Base-by-base conservation (phyloP, 2,329 filamentous ascomycete genomes). In the Paraphaeosphaeria sporulosa region DNA sequence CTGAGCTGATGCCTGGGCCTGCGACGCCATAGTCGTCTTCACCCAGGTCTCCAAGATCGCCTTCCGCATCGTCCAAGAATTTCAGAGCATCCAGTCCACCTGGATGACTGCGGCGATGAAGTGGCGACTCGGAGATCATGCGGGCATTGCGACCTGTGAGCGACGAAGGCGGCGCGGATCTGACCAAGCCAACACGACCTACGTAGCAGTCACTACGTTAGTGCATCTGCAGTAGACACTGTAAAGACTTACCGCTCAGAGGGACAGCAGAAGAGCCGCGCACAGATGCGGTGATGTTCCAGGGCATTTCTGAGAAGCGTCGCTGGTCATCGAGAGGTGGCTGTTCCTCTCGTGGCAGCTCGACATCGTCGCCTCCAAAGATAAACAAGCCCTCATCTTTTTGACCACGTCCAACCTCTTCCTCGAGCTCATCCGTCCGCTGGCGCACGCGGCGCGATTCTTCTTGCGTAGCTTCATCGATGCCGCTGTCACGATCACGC, bases 271-370 rank as follows among this genome's bases (percentile, higher is more conserved):
- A 80, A 42, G 86, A 88, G 55, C 83, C 83, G 55, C 83, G 81
- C 4, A 83, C 70, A 2, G 86, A 87, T 3, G 84, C 82, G 8
- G 82, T 86, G 47, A 85, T 78, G 64, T 91, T 91, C 89, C 89
- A 91, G 12, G 89, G 89, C 83, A 91, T 87, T n/a, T 84, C 79
- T 4, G 85, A 86, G 25, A 86, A 86, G 30, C 86, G 84, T 50
- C 89, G 85, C 55, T 89, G 86, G 60, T 96, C 90, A 4, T 87
- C 86, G 55, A 95, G 84, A 8, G 86, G 85, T 0, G 86, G 84
- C 0, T 83, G 85, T 0, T 86, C 90, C 44, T 91, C 87, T 77
- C 92, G 87, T 21, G 89, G 91, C 25, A 92, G 76, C 74, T 96
- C 93, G 21, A 90, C 75, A 9, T 85, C 85, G 64, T 81, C 70